Percentiles rank a stretch among this genome's conserved stretches.
Evolutionary conservation across 2,329 filamentous ascomycete species (phyloP).

Genomic region (Colletotrichum cereale): DNA sequence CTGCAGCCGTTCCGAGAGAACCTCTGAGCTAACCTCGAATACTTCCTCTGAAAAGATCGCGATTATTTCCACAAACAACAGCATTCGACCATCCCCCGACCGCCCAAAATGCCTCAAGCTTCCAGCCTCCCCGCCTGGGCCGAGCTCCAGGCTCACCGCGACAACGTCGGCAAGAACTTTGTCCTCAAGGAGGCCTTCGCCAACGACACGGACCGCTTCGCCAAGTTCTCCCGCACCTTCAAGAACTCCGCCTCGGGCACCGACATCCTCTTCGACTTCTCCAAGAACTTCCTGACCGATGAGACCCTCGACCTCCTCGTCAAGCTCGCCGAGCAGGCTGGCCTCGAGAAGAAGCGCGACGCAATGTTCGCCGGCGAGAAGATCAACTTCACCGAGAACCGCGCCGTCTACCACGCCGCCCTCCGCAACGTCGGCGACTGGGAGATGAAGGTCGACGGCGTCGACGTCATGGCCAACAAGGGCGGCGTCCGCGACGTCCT

Average conservation of each 20-base stretch:
- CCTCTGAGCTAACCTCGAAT: background rate
- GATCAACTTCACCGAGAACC: constrained; percentile 99
- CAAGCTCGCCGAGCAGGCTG: constrained; percentile 91
- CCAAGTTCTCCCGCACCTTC: constrained; percentile 89
- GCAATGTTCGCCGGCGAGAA: constrained; percentile 97
- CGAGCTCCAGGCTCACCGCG: constrained; percentile 91
- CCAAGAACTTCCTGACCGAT: constrained; percentile 97
- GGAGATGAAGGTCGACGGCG: constrained; percentile 86
- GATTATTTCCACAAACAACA: background rate
- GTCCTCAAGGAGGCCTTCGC: constrained; percentile 94
- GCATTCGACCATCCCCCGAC: background rate
- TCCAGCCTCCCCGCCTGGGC: constrained; percentile 89
- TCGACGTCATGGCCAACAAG: constrained; percentile 91
- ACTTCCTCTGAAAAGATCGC: background rate
- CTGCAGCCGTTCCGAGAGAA: background rate
- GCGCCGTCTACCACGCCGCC: constrained; percentile 95
- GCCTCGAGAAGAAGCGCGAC: constrained; percentile 93
- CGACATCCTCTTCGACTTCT: constrained; percentile 97
- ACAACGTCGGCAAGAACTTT: constrained; percentile 86
- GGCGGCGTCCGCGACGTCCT: constrained; percentile 92
- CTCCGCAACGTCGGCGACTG: constrained; percentile 90
- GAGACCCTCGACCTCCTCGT: constrained; percentile 90
- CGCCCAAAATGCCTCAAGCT: constrained; percentile 79
- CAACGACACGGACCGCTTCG: constrained; percentile 87
- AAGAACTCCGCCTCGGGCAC: constrained; percentile 80